Conservation (phyloP, 441 rosid species). For the Geranium incanum region DNA sequence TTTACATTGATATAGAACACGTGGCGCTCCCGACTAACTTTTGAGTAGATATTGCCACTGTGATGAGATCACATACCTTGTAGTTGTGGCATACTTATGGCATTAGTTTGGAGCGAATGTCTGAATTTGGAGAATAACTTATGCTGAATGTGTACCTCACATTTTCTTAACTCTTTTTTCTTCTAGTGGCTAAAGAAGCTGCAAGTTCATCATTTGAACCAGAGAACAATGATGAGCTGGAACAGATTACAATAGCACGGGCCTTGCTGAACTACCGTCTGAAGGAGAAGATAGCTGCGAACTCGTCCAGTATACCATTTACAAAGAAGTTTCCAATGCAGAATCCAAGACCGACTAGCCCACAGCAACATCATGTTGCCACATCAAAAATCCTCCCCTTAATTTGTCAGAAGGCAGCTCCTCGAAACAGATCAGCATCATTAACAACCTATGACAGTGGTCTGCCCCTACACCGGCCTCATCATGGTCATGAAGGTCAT, state of each 20-base stretch:
- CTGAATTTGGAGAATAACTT: neutral
- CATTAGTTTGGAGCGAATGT: neutral
- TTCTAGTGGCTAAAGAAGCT: conserved; percentile 88
- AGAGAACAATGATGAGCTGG: conserved; percentile 77
- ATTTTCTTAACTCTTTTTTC: conserved; percentile 17
- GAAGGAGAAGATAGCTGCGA: conserved; percentile 65
- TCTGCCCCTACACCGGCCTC: conserved; percentile 20
- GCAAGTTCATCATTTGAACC: conserved; percentile 65
- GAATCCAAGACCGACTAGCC: conserved; percentile 74
- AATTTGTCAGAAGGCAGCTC: conserved; percentile 52
- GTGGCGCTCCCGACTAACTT: neutral
- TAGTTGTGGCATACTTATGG: neutral
- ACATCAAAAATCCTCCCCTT: conserved; percentile 86
- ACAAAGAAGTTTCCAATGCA: conserved; percentile 53
- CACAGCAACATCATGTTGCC: conserved; percentile 55
- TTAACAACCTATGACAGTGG: conserved; percentile 27
- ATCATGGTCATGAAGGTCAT: conserved; percentile 37
- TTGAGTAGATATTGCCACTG: neutral
- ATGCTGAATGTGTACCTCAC: neutral
- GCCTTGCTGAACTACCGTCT: conserved; percentile 59
- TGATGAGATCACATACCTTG: neutral
- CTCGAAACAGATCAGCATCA: conserved; percentile 46
- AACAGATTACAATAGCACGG: conserved; percentile 79
- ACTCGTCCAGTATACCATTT: conserved; percentile 56
- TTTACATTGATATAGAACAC: neutral